These are phyloP conservation scores for Fremontodendron californicum DNA, from an alignment of 345 rosid species.

Conservation along the genomic window DNA sequence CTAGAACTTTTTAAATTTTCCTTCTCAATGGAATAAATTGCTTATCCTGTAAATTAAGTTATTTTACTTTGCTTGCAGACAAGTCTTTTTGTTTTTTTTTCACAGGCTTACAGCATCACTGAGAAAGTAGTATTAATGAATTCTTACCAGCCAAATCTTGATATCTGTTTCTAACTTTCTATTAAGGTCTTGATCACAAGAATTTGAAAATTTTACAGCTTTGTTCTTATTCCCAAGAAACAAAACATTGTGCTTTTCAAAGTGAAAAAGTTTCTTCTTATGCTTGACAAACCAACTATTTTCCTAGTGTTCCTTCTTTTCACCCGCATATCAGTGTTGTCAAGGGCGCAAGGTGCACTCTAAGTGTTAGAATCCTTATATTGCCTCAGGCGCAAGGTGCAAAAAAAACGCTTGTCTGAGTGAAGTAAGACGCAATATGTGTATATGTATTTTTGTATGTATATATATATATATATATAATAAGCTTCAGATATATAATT, in stretches of 20 bases:
- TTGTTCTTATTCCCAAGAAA: constrained; percentile 19
- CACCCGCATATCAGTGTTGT: no score
- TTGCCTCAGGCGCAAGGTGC: no score
- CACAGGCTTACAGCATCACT: not conserved
- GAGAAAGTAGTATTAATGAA: not conserved
- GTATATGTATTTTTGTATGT: no score
- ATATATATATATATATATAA: no score
- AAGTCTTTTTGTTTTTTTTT: not conserved
- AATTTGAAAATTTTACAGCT: not conserved
- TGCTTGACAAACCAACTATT: not conserved
- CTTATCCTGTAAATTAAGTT: not conserved
- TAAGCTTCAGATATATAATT: no score
- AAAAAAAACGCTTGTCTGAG: no score
- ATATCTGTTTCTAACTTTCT: not conserved
- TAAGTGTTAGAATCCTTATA: no score
- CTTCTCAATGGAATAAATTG: not conserved
- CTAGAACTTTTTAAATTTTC: not conserved
- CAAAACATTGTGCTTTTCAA: not conserved
- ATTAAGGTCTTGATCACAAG: not conserved
- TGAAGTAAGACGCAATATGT: no score
- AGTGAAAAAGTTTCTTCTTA: not conserved
- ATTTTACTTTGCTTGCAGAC: not conserved
- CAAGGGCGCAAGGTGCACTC: no score
- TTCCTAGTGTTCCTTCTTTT: not conserved
- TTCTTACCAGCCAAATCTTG: not conserved